Evolutionary conservation across 2,329 filamentous ascomycete species (phyloP), one percentile per base, ranked within the genome.

Genomic region (Fusarium palustre): DNA sequence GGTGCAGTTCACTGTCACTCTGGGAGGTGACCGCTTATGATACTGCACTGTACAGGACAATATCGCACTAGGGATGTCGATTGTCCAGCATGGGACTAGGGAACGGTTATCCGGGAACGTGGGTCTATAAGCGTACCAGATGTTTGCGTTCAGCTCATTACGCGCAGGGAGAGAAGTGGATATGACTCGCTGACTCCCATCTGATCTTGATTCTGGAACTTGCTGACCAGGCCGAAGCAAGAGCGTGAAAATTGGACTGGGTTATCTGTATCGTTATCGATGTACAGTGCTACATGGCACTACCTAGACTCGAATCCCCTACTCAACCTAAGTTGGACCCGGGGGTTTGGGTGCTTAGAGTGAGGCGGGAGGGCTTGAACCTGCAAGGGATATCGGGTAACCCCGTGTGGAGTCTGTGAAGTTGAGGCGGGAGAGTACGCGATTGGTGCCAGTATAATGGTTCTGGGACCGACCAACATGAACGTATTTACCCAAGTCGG

Each of bases 401-500:
- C 68, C 69, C 69, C 73, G 71, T 69, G 73, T 72, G 73, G 73
- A 73, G 68, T 63, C 50, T 22, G 48, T 50, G 46, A 61, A 69
- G 68, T 70, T 64, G 60, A 71, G 69, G 68, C 73, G 73, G 73
- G 70, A 75, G 64, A 52, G 68, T 64, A 72, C 71, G 73, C 70
- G 73, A 75, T 75, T 75, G 73, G 73, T 75, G 71, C 73, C 73
- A 55, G 50, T 65, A 68, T 70, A 72, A 68, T 73, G 73, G 73
- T 75, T 75, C 73, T 53, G 69, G 70, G 59, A 66, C 62, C 43
- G 49, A 46, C 46, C 62, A 70, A 52, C 59, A 59, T 72, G 71
- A 73, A 72, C 59, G 39, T 61, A 64, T 60, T 60, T 57, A 47
- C 52, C 54, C 42, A 47, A 43, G 59, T 34, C 59, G 30, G 48